Conservation (phyloP, 805 yeast genomes). For the Blastobotrys americana region DNA sequence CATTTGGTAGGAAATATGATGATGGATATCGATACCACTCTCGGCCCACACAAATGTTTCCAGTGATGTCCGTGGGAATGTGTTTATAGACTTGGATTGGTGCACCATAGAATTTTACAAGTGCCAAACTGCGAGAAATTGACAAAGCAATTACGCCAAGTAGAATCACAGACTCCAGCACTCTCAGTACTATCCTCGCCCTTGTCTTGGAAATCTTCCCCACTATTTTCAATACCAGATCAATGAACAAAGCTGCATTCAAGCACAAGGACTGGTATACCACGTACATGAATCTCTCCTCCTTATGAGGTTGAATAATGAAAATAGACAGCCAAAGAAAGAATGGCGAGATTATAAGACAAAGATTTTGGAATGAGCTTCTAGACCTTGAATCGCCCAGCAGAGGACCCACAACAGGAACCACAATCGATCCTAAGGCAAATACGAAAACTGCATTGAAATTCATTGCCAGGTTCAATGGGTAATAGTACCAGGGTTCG, state of each 20-base stretch:
- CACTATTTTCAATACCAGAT: constrained; percentile 10
- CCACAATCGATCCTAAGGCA: constrained; percentile 13
- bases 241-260: constrained; percentile 49
- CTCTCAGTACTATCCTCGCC: constrained; percentile 5
- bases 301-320: constrained; percentile 78
- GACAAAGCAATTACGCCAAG: constrained; percentile 29
- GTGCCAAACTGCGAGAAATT: constrained; percentile 49
- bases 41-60: constrained; percentile 79
- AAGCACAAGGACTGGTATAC: constrained; percentile 63
- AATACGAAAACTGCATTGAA: constrained; percentile 47
- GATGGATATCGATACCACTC: constrained; percentile 94
- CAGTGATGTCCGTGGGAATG: constrained; percentile 30
- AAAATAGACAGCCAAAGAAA: constrained; percentile 63
- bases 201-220: constrained; percentile 1
- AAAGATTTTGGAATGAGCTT: constrained; percentile 6
- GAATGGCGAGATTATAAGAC: constrained; percentile 41
- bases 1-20: constrained; percentile 65
- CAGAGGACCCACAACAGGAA: constrained; percentile 2
- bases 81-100: constrained; percentile 56
- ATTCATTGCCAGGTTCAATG: constrained; percentile 61
- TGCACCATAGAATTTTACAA: constrained; percentile 62
- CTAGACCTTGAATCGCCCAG: background rate
- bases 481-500: constrained; percentile 70
- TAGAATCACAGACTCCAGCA: constrained; percentile 8
- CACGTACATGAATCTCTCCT: constrained; percentile 86